These are phyloP conservation scores for Daldinia childiae DNA, from an alignment of 495 filamentous ascomycete species.

Conservation along the genomic window DNA sequence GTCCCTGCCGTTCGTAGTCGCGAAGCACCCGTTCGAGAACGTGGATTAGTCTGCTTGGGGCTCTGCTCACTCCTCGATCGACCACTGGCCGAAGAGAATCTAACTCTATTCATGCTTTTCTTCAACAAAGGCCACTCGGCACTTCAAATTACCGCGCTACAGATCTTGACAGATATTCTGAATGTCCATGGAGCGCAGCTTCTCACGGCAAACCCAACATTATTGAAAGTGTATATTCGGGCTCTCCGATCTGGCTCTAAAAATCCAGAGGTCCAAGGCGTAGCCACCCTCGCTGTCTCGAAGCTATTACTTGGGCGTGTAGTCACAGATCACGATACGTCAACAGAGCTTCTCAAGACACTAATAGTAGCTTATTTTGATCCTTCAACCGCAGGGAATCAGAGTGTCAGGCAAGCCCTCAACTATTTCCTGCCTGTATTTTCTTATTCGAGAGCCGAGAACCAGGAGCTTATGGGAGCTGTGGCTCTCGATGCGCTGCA, in stretches of 20 bases:
- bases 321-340: constrained; percentile 63
- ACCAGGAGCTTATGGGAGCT: constrained; percentile 78
- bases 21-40: constrained; percentile 90
- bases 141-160: constrained; percentile 86
- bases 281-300: constrained; percentile 80
- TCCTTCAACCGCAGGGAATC: constrained; percentile 82
- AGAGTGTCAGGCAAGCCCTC: constrained; percentile 86
- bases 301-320: constrained; percentile 86
- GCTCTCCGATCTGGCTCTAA: constrained; percentile 75
- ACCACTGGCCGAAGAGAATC: constrained; percentile 90
- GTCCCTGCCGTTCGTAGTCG: constrained; percentile 93
- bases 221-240: constrained; percentile 81
- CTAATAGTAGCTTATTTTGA: constrained; percentile 90
- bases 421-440: constrained; percentile 98
- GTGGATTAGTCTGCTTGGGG: constrained; percentile 87
- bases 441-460: constrained; percentile 81
- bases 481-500: constrained; percentile 76
- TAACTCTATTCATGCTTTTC: constrained; percentile 94
- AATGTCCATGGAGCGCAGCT: constrained; percentile 85
- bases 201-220: constrained; percentile 61
- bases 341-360: constrained; percentile 78
- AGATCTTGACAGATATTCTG: constrained; percentile 94
- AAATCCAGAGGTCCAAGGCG: constrained; percentile 77
- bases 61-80: constrained; percentile 91
- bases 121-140: constrained; percentile 91